A percentile compares a stretch with the other conserved stretches of the same genome.
phyloP scores from a whole-genome alignment of 2,329 filamentous ascomycete species.

The Mollisia scopiformis region DNA sequence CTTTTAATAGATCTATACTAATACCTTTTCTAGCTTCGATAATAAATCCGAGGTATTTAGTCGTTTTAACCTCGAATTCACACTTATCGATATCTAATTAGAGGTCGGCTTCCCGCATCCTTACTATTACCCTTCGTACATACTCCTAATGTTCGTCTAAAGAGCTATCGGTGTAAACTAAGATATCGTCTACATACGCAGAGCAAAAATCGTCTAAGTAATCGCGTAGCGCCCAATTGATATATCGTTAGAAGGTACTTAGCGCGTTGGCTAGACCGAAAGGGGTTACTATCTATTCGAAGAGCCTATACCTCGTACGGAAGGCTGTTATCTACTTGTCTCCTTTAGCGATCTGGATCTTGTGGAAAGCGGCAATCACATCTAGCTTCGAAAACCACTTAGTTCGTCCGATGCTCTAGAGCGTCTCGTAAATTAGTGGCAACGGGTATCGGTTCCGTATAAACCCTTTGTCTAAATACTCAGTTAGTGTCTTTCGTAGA shows the following conservation, averaged over 20 bases:
- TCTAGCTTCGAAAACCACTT: conserved; percentile 34
- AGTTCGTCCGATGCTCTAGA: conserved; percentile 20
- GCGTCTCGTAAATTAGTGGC: conserved; percentile 30
- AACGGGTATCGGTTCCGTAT: conserved; percentile 33
- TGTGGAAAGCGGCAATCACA: conserved; percentile 26
- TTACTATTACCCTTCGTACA: background rate
- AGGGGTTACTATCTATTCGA: conserved; percentile 33
- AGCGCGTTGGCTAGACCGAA: conserved; percentile 32
- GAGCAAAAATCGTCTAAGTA: conserved; percentile 20
- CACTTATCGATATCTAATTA: background rate
- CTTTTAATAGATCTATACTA: conserved; percentile 1
- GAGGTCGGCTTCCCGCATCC: background rate
- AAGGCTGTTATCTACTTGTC: conserved; percentile 27
- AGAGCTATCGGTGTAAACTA: background rate
- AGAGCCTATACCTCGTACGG: conserved; percentile 28
- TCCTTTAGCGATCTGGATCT: conserved; percentile 23
- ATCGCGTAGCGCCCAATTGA: conserved; percentile 20
- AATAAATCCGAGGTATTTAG: background rate
- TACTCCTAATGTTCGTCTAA: background rate
- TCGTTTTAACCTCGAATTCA: background rate
- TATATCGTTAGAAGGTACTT: conserved; percentile 21
- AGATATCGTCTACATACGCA: conserved; percentile 19
- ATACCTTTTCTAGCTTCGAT: background rate
- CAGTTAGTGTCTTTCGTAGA: conserved; percentile 10
- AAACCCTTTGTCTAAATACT: conserved; percentile 18